phyloP scores from a whole-genome alignment of 2,329 filamentous ascomycete genomes.

The Thielaviopsis musarum region DNA sequence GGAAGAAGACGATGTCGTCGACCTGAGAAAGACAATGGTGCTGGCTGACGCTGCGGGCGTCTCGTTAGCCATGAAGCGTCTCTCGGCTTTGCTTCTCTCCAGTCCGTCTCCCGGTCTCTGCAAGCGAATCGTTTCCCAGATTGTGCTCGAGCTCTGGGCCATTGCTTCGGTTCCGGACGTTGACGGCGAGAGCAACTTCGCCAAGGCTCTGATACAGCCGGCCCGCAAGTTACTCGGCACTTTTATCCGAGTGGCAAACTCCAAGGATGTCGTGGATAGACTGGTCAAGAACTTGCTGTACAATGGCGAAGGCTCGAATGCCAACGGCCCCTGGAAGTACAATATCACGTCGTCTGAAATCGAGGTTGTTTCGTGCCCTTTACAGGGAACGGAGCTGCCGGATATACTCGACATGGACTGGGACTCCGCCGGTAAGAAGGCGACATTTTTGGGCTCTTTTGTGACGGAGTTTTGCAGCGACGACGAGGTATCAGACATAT shows the following conservation, averaged over 20 bases:
- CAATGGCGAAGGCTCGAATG: constrained; percentile 26
- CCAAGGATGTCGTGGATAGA: constrained; percentile 28
- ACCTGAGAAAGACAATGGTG: constrained; percentile 26
- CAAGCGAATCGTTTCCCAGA: constrained; percentile 39
- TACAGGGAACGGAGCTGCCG: constrained; percentile 7
- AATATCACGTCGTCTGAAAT: constrained; percentile 24
- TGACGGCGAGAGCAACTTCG: constrained; percentile 24
- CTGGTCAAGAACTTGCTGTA: constrained; percentile 40
- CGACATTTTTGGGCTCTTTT: constrained; percentile 30
- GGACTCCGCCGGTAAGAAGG: constrained; percentile 30
- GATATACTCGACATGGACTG: constrained; percentile 21
- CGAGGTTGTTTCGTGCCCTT: constrained; percentile 26
- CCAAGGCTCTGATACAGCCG: constrained; percentile 26
- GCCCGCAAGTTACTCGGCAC: constrained; percentile 35
- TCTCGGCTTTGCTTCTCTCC: constrained; percentile 40
- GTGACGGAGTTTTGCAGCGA: constrained; percentile 33
- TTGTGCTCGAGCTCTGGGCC: constrained; percentile 47
- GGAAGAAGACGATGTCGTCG: constrained; percentile 25
- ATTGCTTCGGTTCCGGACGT: constrained; percentile 25
- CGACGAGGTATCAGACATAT: constrained; percentile 41
- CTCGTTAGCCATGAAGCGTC: constrained; percentile 32
- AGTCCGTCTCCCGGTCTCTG: constrained; percentile 51
- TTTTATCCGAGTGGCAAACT: constrained; percentile 40
- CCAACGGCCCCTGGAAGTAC: constrained; percentile 34
- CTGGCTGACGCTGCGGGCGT: constrained; percentile 33